Base-by-base conservation (phyloP, 176 grass and related monocot species). In the Urochloa ruziziensis region DNA sequence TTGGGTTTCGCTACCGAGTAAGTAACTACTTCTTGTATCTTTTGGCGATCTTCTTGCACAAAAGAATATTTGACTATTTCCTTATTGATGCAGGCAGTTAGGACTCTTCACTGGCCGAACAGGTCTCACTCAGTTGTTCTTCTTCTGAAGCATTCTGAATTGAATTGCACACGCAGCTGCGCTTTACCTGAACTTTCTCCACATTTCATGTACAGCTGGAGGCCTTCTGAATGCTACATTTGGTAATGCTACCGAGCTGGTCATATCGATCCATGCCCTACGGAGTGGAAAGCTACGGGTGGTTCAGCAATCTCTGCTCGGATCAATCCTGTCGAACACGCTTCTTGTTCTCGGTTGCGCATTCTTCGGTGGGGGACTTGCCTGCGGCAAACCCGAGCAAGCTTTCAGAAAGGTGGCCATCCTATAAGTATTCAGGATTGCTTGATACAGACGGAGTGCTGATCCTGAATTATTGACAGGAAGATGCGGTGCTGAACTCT, bases 281-380 rank as follows among this genome's bases (percentile, higher is more conserved):
- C 81, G 86, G 67, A 84, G 80, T 28, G 89, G 91, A 42, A 91
- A 91, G 54, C 51, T 91, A 78, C 35, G 86, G 10, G 88, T 97
- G 19, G 91, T 97, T 29, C 94, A 97, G 56, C 91, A 97, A 53
- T 91, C 86, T 75, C 80, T 97, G 7, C 73, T 97, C 6, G 94
- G 94, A 79, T 97, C 88, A 32, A 93, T 97, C 86, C 37, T 97
- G 67, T 91, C 91, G 18, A 97, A 97, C 84, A 85, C 93, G 80
- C 88, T 97, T 9, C 86, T 97, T 32, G 91, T 97, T 76, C 81
- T 97, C 11, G 91, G 91, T 4, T 91, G 88, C 24, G 88, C 91
- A 27, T 97, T 97, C 68, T 93, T 97, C 61, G 46, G 83, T n/a
- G 88, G 94, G 59, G 94, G 94, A n/a, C 56, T 93, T 40, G 29